A percentile compares a stretch with the other conserved stretches of the same genome.
Evolutionary conservation across 192 early-diverging fungal species (phyloP).

Genomic region (Coemansia sp.): DNA sequence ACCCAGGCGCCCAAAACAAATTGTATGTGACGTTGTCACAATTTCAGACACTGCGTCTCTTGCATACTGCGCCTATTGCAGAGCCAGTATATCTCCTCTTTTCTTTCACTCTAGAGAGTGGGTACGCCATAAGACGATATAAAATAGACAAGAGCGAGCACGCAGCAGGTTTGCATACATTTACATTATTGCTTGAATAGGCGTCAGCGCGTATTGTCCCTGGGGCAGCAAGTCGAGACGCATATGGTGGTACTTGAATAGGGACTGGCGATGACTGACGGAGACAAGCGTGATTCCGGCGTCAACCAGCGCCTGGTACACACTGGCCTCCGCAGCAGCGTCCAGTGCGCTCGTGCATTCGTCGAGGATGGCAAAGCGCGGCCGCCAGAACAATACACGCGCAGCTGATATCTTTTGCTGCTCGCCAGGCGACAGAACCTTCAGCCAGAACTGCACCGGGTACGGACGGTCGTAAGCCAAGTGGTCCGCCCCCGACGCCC

Average conservation of each 20-base stretch:
- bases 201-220: constrained; percentile 29
- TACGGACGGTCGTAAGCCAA: constrained; percentile 31
- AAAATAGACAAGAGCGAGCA: constrained; percentile 1
- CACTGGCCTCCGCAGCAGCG: constrained; percentile 44
- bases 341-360: constrained; percentile 76
- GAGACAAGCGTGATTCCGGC: constrained; percentile 85
- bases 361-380: constrained; percentile 75
- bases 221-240: constrained; percentile 47
- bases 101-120: background rate
- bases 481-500: background rate
- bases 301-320: constrained; percentile 65
- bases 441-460: constrained; percentile 59
- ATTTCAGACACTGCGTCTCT: background rate
- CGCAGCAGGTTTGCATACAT: background rate
- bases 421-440: constrained; percentile 77
- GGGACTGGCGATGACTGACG: constrained; percentile 75
- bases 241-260: constrained; percentile 58
- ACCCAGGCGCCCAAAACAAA: background rate
- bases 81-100: background rate
- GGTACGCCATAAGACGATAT: background rate
- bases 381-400: constrained; percentile 69
- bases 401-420: constrained; percentile 73
- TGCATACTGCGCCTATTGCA: background rate
- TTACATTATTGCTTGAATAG: background rate
- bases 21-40: background rate